Evolutionary conservation across 768 basidiomycete genomes (phyloP), one percentile per base, ranked within the genome.

Genomic region (Tylopilus subfusipes): DNA sequence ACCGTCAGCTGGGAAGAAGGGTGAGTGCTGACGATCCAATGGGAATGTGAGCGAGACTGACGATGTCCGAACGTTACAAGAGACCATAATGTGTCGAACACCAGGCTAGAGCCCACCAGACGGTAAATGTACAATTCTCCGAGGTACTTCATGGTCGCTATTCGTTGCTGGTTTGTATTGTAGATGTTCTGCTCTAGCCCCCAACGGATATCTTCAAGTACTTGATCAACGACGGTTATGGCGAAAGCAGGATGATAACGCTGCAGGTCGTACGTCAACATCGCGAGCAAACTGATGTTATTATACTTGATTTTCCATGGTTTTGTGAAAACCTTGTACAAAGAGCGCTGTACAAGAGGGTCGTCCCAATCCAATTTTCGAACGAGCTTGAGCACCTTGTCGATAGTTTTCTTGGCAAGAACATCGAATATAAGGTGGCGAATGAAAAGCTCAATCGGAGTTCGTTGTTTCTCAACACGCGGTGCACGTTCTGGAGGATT

Each of bases 111-210:
- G 62, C 88, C 88, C 63, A 98, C 73, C 19, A 98, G 77, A 22
- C 97, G 84, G 69, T 97, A 98, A 69, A 96, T 98, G 72, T 98
- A 99, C 40, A 99, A 76, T 72, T 99, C 97, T 40, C 96, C 97
- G 2, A 99, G 81, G 69, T 94, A 98, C 71, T 96, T 98, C 65
- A 97, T 81, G 0, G 90, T 86, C 0, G 97, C 89, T 53, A 98
- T 77, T 49, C 97, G 80, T 58, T 91, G 82, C 75, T 99, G 97
- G 68, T 98, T 98, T 58, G 88, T 86, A 69, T 85, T 96, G 76
- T 98, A 98, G 27, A 92, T 75, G 66, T 98, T 98, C 68, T 91
- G 88, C 73, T 98, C 97, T 61, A 98, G 72, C 0, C 96, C 95
- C 39, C 86, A 76, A 49, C 95, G 81, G 36, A 98, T 81, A 67